Conservation (phyloP, 2,329 filamentous ascomycete genomes). For the Botrytis paeoniae region DNA sequence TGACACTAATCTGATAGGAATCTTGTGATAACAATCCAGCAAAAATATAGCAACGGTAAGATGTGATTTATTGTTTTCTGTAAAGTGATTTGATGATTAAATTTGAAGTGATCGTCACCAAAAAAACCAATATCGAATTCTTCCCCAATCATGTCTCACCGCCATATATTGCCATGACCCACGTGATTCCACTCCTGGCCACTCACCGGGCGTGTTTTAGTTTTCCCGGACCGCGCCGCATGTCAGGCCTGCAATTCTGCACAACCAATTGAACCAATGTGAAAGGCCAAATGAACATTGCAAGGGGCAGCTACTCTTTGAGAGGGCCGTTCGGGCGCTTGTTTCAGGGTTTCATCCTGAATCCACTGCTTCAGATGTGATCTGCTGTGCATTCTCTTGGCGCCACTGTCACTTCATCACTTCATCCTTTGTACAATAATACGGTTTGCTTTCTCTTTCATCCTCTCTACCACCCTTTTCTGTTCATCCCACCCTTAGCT, state of each 20-base stretch:
- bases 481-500: constrained; percentile 3
- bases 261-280: constrained; percentile 10
- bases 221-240: constrained; percentile 1
- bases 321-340: constrained; percentile 14
- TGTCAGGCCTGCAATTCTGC: neutral
- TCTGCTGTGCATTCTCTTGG: constrained; percentile 17
- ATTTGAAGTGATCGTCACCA: neutral
- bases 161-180: neutral
- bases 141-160: neutral
- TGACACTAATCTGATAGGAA: neutral
- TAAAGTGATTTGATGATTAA: constrained; percentile 3
- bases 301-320: constrained; percentile 4
- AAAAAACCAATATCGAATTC: constrained; percentile 4
- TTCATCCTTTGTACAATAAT: constrained; percentile 15
- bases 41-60: neutral
- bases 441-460: constrained; percentile 3
- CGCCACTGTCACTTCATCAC: constrained; percentile 4
- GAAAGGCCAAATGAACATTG: neutral
- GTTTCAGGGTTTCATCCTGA: constrained; percentile 17
- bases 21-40: neutral
- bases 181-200: neutral
- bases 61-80: neutral
- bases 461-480: neutral
- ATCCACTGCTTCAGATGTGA: constrained; percentile 18
- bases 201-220: constrained; percentile 12